Base-by-base conservation (phyloP, 78 protist genomes). In the Dictyostelium intermedium region DNA sequence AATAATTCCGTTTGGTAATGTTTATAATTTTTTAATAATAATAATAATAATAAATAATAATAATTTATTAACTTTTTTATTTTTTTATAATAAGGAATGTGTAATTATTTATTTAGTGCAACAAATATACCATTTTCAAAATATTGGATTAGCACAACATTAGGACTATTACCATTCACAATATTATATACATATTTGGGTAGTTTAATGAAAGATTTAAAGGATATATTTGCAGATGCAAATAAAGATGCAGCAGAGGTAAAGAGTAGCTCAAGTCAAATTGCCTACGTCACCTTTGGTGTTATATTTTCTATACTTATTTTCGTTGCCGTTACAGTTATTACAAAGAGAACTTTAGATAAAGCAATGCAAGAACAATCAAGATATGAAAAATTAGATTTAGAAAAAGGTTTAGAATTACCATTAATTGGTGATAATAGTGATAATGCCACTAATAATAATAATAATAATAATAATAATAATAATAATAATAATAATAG, bases 71-170 rank as follows among this genome's bases (percentile, higher is more conserved):
- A 16, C 0, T 50, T 16, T 23, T 50, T 50, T 16, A 13, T 1
- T 37, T 20, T 73, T 32, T 20, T 20, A 6, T 25, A 34, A 53
- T 80, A n/a, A 89, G 94, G 94, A 23, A 41, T 89, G n/a, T 89
- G 94, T 81, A 89, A 89, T 80, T 89, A 89, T 89, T n/a, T 89
- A 80, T 89, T 89, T 80, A 85, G 94, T 70, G 94, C 94, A 47
- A 89, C 94, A 23, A 81, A 89, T 32, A 66, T 89, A 39, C 53
- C 83, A 30, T 89, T 89, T 89, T 45, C 60, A 7, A 78, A 80
- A 39, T 89, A 89, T 80, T 89, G 94, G 94, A 8, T 89, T 23
- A 85, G 86, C 4, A 89, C 94, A 45, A 89, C 94, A 30, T 45
- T 47, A 16, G 94, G 94, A 5, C 23, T 89, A 34, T 79, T 89